phyloP scores from a whole-genome alignment of 345 rosid genomes.

The Citropsis articulata region DNA sequence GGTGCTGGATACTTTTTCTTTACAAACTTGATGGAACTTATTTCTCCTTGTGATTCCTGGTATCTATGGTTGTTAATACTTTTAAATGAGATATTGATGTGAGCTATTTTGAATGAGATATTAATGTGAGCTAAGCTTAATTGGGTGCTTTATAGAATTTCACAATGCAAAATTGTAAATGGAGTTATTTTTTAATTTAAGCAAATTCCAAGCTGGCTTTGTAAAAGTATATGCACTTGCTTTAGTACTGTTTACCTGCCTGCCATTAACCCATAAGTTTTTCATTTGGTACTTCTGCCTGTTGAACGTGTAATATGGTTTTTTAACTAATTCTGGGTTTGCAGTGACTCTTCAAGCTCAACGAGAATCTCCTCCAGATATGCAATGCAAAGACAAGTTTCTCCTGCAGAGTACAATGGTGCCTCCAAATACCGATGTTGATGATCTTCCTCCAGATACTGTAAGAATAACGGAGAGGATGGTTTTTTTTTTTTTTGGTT shows the following conservation, averaged over 20 bases:
- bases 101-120: not conserved
- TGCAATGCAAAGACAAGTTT: constrained; percentile 98
- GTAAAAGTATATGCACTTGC: not conserved
- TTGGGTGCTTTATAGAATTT: not conserved
- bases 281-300: not conserved
- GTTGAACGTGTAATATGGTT: constrained; percentile 3
- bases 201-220: not conserved
- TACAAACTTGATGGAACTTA: constrained; percentile 5
- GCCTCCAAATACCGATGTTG: constrained; percentile 69
- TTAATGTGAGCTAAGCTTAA: not conserved
- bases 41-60: not conserved
- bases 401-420: constrained; percentile 86
- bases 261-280: not conserved
- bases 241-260: not conserved
- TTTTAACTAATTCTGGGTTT: constrained; percentile 20
- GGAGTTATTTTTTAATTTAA: not conserved
- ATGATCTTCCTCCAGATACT: constrained; percentile 81
- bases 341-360: constrained; percentile 96
- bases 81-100: not conserved
- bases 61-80: not conserved
- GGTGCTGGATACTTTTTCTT: constrained; percentile 38
- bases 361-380: constrained; percentile 66
- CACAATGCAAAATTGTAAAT: not conserved
- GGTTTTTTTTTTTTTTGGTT: not conserved
- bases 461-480: constrained; percentile 41